Conservation (phyloP, 306 rosid species). For the Spatholobus suberectus region DNA sequence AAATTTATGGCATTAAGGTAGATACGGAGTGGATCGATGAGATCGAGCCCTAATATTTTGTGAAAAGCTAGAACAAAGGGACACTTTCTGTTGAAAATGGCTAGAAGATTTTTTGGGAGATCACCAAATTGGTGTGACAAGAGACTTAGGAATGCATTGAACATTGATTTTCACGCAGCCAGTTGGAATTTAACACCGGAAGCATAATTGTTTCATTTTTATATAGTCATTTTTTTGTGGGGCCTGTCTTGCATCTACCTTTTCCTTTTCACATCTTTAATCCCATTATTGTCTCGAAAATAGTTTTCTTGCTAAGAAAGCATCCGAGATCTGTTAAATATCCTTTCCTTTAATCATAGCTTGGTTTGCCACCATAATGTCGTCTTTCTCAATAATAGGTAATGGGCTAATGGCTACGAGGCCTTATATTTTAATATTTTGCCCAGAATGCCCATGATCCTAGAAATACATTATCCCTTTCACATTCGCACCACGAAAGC, state of each 20-base stretch:
- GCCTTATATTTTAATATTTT: conserved; percentile 27
- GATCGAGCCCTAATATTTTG: conserved; percentile 42
- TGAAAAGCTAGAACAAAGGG: conserved; percentile 33
- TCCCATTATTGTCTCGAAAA: conserved; percentile 38
- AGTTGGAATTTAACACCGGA: conserved; percentile 39
- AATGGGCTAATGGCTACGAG: conserved; percentile 30
- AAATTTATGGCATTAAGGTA: conserved; percentile 7
- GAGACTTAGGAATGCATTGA: conserved; percentile 33
- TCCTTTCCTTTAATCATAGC: conserved; percentile 44
- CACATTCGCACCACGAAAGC: background rate
- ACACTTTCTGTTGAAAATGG: conserved; percentile 43
- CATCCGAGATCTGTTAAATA: conserved; percentile 43
- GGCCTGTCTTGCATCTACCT: conserved; percentile 31
- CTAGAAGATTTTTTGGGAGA: conserved; percentile 30
- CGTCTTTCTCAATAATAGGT: conserved; percentile 30
- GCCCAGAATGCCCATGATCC: conserved; percentile 33
- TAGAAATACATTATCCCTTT: conserved; percentile 4
- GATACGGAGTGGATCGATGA: conserved; percentile 21
- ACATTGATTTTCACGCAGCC: conserved; percentile 46
- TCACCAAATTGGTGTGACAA: conserved; percentile 38
- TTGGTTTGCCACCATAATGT: conserved; percentile 37
- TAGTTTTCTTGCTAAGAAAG: conserved; percentile 49
- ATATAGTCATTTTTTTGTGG: conserved; percentile 16
- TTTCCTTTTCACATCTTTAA: conserved; percentile 40
- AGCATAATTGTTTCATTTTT: conserved; percentile 37